Conservation (phyloP, 805 yeast species). For the Wickerhamiella occidentalis region DNA sequence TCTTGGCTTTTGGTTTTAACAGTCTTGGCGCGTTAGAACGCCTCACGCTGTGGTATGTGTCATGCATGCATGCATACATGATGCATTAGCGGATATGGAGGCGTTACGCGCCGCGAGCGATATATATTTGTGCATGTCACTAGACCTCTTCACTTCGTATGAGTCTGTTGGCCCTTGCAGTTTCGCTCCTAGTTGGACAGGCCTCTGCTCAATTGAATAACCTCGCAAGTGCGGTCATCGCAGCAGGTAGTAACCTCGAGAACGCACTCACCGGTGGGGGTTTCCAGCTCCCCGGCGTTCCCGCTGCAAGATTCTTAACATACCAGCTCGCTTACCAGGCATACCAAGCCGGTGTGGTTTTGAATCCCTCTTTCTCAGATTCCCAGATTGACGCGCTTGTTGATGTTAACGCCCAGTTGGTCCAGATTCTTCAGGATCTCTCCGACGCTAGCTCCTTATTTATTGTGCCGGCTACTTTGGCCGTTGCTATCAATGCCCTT, state of each 20-base stretch:
- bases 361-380: background rate
- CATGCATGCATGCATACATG: background rate
- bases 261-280: background rate
- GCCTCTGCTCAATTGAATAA: background rate
- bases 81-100: background rate
- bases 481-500: background rate
- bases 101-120: background rate
- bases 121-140: background rate
- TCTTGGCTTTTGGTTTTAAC: too few species aligned
- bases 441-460: background rate
- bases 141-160: background rate
- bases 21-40: background rate
- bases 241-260: background rate
- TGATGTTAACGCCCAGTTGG: slow-evolving; percentile 1
- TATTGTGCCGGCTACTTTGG: background rate
- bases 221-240: background rate
- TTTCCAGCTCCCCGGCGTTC: background rate
- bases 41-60: background rate
- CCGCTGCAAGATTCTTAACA: background rate
- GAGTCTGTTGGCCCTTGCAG: background rate
- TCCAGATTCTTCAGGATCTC: background rate
- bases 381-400: background rate
- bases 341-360: background rate
- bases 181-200: background rate
- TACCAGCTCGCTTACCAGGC: background rate